Conservation (phyloP, 352 stramenopile genomes). For the Pythium chondricola region DNA sequence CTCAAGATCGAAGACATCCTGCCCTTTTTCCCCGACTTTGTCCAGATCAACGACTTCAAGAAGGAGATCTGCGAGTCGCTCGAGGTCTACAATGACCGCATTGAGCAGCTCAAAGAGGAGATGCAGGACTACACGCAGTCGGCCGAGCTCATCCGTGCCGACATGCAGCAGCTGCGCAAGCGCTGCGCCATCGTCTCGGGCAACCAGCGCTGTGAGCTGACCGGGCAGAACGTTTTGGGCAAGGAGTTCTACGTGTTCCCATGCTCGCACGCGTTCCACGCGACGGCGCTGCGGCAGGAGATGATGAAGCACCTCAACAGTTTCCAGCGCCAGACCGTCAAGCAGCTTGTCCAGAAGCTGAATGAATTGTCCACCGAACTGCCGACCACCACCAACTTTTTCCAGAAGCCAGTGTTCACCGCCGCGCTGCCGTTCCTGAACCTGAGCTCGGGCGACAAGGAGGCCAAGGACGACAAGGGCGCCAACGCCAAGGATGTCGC, state of each 20-base stretch:
- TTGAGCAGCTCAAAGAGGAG: conserved; percentile 89
- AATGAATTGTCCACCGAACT: conserved; percentile 79
- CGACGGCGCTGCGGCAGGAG: conserved; percentile 81
- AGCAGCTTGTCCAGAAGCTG: conserved; percentile 87
- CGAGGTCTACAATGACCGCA: conserved; percentile 88
- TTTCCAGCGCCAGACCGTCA: conserved; percentile 86
- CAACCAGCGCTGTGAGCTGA: conserved; percentile 87
- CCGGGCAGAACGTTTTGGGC: conserved; percentile 80
- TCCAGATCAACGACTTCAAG: conserved; percentile 95
- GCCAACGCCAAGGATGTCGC: conserved; percentile 47
- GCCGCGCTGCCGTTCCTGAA: conserved; percentile 55
- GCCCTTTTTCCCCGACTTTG: conserved; percentile 93
- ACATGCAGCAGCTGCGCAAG: conserved; percentile 87
- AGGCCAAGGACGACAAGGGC: conserved; percentile 46
- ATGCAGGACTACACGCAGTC: conserved; percentile 92
- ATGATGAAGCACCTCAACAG: conserved; percentile 88
- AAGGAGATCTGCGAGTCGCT: conserved; percentile 92
- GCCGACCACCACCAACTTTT: conserved; percentile 66
- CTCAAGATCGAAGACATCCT: conserved; percentile 94
- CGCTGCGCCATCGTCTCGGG: conserved; percentile 80
- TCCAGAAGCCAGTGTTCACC: conserved; percentile 41
- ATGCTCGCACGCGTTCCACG: conserved; percentile 92
- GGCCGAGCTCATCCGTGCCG: conserved; percentile 83
- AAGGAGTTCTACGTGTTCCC: conserved; percentile 95
- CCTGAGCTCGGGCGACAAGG: conserved; percentile 63